Evolutionary conservation across 1,284 basidiomycete species (phyloP).

Genomic region (Trichosporon sp.): DNA sequence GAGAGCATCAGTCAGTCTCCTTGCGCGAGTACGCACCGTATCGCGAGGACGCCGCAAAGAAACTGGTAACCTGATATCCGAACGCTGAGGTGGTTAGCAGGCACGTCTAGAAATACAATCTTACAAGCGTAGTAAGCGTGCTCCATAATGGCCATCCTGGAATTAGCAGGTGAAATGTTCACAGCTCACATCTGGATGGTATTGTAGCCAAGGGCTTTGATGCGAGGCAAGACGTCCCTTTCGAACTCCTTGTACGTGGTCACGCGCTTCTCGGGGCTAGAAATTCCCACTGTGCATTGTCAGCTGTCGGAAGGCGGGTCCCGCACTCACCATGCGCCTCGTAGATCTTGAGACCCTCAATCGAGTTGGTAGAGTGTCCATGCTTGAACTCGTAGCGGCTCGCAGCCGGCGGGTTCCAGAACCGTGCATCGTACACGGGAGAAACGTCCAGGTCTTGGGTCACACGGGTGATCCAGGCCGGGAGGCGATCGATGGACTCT

Average conservation of each 20-base stretch:
- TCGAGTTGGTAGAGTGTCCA: conserved; percentile 36
- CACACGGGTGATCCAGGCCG: conserved; percentile 90
- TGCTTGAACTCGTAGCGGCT: conserved; percentile 80
- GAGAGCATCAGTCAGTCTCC: conserved; percentile 12
- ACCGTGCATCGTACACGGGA: conserved; percentile 90
- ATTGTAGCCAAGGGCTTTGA: conserved; percentile 90
- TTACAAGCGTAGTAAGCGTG: conserved; percentile 96
- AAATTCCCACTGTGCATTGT: conserved; percentile 72
- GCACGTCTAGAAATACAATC: conserved; percentile 36
- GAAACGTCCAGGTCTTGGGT: conserved; percentile 89
- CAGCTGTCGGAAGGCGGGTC: not conserved
- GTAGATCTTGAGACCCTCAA: conserved; percentile 74
- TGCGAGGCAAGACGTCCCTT: conserved; percentile 73
- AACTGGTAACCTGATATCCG: conserved; percentile 95
- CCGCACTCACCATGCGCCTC: conserved; percentile 70
- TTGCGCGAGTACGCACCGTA: conserved; percentile 58
- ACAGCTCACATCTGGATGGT: conserved; percentile 70
- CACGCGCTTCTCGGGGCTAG: conserved; percentile 77
- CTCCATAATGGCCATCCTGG: conserved; percentile 91
- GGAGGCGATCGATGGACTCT: conserved; percentile 80
- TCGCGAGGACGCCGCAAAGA: conserved; percentile 94
- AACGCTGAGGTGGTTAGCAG: conserved; percentile 60
- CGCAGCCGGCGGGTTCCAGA: conserved; percentile 85
- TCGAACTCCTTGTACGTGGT: conserved; percentile 97
- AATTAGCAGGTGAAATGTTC: conserved; percentile 18